A percentile compares a stretch with the other conserved stretches of the same genome.
These are phyloP conservation scores for Galium porrigens DNA, from an alignment of 305 asterid genomes.

Conservation along the genomic window DNA sequence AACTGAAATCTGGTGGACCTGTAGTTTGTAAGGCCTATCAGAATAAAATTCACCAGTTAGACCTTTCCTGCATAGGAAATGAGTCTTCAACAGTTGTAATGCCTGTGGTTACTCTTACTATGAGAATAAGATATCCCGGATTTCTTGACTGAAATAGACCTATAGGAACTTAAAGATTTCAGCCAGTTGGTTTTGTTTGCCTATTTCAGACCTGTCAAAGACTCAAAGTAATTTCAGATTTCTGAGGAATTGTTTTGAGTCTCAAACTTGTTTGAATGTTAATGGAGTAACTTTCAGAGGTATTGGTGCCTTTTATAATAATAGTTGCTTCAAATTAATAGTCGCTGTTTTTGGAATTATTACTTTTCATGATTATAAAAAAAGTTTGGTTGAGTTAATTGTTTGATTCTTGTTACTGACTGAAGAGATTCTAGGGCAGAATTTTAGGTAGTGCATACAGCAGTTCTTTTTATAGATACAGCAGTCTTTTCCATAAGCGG, in stretches of 20 bases:
- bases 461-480: background rate
- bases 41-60: too few species aligned
- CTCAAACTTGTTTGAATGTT: background rate
- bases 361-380: background rate
- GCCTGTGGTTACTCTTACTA: too few species aligned
- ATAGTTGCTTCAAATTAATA: too few species aligned
- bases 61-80: too few species aligned
- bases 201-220: background rate
- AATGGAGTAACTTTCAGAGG: background rate
- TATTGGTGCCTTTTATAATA: background rate
- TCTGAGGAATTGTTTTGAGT: background rate
- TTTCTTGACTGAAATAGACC: too few species aligned
- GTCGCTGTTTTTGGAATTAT: background rate
- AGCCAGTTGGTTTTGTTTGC: background rate
- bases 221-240: background rate
- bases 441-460: too few species aligned
- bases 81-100: too few species aligned
- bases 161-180: too few species aligned
- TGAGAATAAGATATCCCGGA: too few species aligned
- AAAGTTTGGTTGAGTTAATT: background rate
- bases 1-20: too few species aligned
- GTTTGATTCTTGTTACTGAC: background rate
- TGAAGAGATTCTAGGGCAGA: background rate
- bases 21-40: too few species aligned
- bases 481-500: background rate